A percentile compares a stretch with the other conserved stretches of the same genome.
Evolutionary conservation across 495 filamentous ascomycete species (phyloP).

Genomic region (Trichoderma reesei): DNA sequence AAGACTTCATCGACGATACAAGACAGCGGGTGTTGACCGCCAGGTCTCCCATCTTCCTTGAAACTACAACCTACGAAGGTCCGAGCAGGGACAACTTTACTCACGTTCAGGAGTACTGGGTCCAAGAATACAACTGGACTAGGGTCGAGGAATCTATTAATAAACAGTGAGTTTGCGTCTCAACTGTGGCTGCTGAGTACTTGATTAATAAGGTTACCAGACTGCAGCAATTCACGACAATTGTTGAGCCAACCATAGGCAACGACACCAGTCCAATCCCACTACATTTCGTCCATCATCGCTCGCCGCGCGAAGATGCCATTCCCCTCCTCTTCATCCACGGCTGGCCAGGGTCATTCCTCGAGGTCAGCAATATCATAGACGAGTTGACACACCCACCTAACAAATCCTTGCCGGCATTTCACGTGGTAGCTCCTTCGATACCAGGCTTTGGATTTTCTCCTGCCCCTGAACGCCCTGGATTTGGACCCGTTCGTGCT

Average conservation of each 20-base stretch:
- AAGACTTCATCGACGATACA: background rate
- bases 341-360: constrained; percentile 59
- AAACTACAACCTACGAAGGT: background rate
- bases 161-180: background rate
- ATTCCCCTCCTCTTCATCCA: constrained; percentile 51
- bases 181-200: background rate
- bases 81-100: background rate
- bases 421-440: constrained; percentile 54
- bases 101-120: constrained; percentile 2
- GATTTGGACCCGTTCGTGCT: constrained; percentile 52
- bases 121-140: constrained; percentile 8
- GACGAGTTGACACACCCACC: constrained; percentile 39
- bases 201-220: background rate
- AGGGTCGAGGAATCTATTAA: background rate
- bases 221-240: constrained; percentile 8
- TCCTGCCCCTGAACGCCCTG: constrained; percentile 36
- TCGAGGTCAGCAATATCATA: constrained; percentile 56
- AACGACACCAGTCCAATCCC: background rate
- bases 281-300: constrained; percentile 11
- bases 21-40: background rate
- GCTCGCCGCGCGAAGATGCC: constrained; percentile 24
- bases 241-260: background rate
- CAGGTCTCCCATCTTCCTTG: background rate
- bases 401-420: constrained; percentile 38
- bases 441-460: constrained; percentile 63